These are phyloP conservation scores for Santalum album DNA, from an alignment of 164 flowering plant species.

Conservation along the genomic window DNA sequence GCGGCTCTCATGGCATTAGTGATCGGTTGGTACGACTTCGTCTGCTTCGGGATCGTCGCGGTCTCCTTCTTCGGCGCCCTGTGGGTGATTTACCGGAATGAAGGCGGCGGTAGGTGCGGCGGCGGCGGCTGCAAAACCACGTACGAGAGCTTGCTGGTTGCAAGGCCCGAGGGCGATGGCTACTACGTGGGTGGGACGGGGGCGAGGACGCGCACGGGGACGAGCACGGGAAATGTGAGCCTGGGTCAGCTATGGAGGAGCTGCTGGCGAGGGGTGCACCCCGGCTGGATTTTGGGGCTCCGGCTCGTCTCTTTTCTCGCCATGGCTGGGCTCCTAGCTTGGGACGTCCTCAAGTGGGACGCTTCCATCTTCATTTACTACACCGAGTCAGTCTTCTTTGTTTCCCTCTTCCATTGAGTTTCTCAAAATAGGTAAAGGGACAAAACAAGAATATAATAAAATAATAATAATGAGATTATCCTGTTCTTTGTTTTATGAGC, in stretches of 20 bases:
- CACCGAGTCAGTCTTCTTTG: conserved; percentile 57
- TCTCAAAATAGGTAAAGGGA: no score
- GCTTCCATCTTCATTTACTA: conserved; percentile 46
- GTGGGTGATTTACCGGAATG: conserved; percentile 29
- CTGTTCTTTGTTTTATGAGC: no score
- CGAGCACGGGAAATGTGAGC: conserved; percentile 20
- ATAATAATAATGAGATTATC: no score
- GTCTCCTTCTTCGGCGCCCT: conserved; percentile 26
- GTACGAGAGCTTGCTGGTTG: conserved; percentile 32
- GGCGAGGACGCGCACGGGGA: conserved; percentile 8
- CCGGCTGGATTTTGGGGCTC: conserved; percentile 39
- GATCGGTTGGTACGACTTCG: conserved; percentile 46
- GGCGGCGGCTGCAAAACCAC: conserved; percentile 11
- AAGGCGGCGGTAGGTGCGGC: conserved; percentile 16
- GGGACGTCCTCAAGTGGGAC: conserved; percentile 38
- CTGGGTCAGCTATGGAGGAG: conserved; percentile 44
- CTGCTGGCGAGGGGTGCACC: conserved; percentile 62
- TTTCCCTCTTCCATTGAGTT: no score
- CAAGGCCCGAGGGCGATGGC: conserved; percentile 14
- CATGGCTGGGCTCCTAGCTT: conserved; percentile 31
- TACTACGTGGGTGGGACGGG: no score
- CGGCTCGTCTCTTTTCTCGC: conserved; percentile 24
- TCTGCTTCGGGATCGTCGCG: conserved; percentile 50
- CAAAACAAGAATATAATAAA: no score
- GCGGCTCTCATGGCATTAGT: conserved; percentile 55